phyloP scores from a whole-genome alignment of 257 asterid species.

The Solanum medicagineum region DNA sequence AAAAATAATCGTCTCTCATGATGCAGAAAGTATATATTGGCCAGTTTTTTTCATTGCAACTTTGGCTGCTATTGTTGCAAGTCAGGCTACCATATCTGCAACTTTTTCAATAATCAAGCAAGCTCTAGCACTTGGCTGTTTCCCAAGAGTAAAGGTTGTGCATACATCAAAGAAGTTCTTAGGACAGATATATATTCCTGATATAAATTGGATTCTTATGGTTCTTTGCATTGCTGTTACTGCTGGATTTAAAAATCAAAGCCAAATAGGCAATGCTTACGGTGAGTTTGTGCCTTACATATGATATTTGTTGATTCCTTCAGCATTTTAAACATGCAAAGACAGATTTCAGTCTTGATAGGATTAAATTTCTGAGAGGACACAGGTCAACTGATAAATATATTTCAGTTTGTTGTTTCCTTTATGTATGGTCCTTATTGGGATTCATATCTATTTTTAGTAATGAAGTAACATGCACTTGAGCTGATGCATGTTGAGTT shows the following conservation, averaged over 20 bases:
- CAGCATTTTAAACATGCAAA: background rate
- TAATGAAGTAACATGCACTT: background rate
- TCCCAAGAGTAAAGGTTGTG: constrained; percentile 92
- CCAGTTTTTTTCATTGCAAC: constrained; percentile 88
- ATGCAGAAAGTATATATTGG: constrained; percentile 79
- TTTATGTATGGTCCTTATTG: background rate
- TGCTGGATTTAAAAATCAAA: constrained; percentile 89
- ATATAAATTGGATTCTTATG: constrained; percentile 95
- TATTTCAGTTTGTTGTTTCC: background rate
- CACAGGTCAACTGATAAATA: background rate
- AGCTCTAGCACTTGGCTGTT: constrained; percentile 91
- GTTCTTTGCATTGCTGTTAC: constrained; percentile 92
- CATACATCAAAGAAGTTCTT: constrained; percentile 87
- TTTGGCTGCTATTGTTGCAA: constrained; percentile 89
- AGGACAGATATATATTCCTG: constrained; percentile 91
- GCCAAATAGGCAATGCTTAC: constrained; percentile 95
- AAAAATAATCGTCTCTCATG: background rate
- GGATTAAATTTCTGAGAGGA: background rate
- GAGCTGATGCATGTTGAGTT: background rate
- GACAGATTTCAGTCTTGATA: background rate
- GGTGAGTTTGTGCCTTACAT: constrained; percentile 30
- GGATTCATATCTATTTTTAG: background rate
- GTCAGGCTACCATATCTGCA: constrained; percentile 97
- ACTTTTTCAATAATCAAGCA: constrained; percentile 94
- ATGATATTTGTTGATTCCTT: background rate